A percentile compares a stretch with the other conserved stretches of the same genome.
phyloP scores from a whole-genome alignment of 1,284 basidiomycete genomes.

The Microbotryum silenes-acaulis region DNA sequence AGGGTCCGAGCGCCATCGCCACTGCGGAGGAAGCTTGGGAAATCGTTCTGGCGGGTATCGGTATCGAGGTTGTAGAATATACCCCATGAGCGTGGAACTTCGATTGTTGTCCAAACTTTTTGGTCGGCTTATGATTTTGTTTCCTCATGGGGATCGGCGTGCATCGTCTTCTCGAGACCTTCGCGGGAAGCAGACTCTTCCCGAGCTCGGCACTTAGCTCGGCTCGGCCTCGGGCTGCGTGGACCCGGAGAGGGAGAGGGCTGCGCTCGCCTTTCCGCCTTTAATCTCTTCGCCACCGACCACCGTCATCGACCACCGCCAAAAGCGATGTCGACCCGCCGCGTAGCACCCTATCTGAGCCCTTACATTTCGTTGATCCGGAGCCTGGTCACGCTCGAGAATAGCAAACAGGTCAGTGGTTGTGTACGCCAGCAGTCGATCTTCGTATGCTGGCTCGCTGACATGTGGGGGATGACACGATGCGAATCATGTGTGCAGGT shows the following conservation, averaged over 20 bases:
- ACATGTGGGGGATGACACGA: neutral
- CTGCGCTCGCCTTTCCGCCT: no score
- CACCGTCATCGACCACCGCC: neutral
- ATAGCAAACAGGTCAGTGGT: conserved; percentile 24
- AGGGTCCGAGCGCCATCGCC: neutral
- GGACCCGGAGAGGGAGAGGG: no score
- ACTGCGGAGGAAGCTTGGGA: neutral
- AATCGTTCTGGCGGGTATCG: conserved; percentile 1
- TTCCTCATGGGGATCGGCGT: neutral
- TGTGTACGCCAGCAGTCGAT: neutral
- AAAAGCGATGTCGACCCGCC: neutral
- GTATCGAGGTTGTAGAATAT: neutral
- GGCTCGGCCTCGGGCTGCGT: neutral
- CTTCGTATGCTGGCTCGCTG: neutral
- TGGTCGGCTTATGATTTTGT: no score
- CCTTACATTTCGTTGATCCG: neutral
- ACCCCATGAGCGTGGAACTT: neutral
- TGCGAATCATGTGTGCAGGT: conserved; percentile 7
- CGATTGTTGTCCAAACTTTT: no score
- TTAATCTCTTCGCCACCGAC: neutral
- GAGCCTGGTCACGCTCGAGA: conserved; percentile 18
- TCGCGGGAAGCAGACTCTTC: no score
- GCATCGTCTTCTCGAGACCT: neutral
- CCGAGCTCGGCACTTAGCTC: neutral
- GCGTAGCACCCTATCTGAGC: neutral